Conservation (phyloP, 257 asterid species). For the Gentiana macrophylla region DNA sequence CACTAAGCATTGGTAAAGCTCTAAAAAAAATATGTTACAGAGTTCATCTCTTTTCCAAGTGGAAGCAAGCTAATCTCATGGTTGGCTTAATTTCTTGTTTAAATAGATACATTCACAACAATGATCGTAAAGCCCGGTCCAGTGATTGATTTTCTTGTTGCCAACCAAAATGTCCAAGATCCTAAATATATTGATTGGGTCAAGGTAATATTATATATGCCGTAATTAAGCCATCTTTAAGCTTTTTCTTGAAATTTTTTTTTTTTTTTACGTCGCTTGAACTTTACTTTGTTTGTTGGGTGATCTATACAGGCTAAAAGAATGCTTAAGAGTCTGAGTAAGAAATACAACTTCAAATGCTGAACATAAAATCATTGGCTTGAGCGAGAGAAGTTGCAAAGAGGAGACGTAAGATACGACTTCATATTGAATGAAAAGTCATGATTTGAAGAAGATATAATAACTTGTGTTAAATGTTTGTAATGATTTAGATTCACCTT, state of each 20-base stretch:
- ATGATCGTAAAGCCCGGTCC: constrained; percentile 67
- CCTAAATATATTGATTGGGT: constrained; percentile 44
- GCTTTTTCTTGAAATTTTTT: neutral
- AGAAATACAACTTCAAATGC: constrained; percentile 24
- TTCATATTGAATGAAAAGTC: too few relatives aligned
- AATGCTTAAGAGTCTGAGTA: constrained; percentile 43
- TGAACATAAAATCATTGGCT: constrained; percentile 53
- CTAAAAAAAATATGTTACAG: too few relatives aligned
- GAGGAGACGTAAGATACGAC: constrained; percentile 36
- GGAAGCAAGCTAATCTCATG: too few relatives aligned
- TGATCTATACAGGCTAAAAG: constrained; percentile 47
- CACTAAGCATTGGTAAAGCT: constrained; percentile 49
- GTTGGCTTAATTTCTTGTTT: constrained; percentile 21
- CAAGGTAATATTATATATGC: constrained; percentile 51
- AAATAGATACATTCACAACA: constrained; percentile 61
- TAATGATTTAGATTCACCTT: constrained; percentile 30
- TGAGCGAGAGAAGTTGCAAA: constrained; percentile 42
- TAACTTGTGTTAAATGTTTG: neutral
- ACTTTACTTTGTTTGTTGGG: neutral
- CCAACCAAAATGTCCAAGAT: constrained; percentile 34
- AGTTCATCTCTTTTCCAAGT: too few relatives aligned
- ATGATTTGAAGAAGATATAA: neutral
- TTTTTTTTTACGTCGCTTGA: constrained; percentile 37
- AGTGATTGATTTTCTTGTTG: constrained; percentile 40
- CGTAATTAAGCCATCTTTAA: neutral